A percentile compares a stretch with the other conserved stretches of the same genome.
phyloP scores from a whole-genome alignment of 805 yeast genomes.

The Pichia gijzeniarum region DNA sequence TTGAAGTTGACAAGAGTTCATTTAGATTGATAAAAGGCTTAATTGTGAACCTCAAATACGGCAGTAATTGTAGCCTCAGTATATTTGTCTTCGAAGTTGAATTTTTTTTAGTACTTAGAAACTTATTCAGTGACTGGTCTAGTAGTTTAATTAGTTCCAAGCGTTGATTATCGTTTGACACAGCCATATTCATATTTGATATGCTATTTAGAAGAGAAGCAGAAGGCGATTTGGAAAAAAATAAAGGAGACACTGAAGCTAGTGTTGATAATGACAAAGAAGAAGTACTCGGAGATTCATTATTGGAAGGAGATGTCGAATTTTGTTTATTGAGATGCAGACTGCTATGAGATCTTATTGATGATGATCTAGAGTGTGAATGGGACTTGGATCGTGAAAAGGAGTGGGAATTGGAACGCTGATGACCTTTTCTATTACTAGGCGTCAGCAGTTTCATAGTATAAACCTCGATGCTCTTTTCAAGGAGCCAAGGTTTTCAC shows the following conservation, averaged over 20 bases:
- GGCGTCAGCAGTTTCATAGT: neutral
- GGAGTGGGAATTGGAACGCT: no score
- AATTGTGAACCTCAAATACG: slow-evolving; percentile 32
- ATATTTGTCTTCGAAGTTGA: slow-evolving; percentile 40
- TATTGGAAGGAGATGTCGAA: neutral
- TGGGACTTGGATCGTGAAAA: neutral
- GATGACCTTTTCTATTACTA: no score
- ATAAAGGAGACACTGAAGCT: slow-evolving; percentile 11
- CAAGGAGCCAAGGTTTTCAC: no score
- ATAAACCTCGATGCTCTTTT: no score
- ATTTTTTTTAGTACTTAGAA: slow-evolving; percentile 32
- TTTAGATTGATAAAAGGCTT: slow-evolving; percentile 6
- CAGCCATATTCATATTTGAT: slow-evolving; percentile 11
- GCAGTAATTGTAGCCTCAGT: slow-evolving; percentile 40
- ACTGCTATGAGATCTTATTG: slow-evolving; percentile 6
- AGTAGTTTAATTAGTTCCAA: slow-evolving; percentile 29
- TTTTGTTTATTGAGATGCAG: neutral
- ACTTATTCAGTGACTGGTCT: slow-evolving; percentile 40
- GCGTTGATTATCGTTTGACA: slow-evolving; percentile 3
- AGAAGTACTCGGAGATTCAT: slow-evolving; percentile 5
- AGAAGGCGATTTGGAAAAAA: slow-evolving; percentile 13
- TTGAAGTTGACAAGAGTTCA: slow-evolving; percentile 7
- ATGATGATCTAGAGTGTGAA: slow-evolving; percentile 5
- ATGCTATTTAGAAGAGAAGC: neutral
- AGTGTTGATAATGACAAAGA: slow-evolving; percentile 1